phyloP scores from a whole-genome alignment of 768 basidiomycete genomes.

The Suillus americanus region DNA sequence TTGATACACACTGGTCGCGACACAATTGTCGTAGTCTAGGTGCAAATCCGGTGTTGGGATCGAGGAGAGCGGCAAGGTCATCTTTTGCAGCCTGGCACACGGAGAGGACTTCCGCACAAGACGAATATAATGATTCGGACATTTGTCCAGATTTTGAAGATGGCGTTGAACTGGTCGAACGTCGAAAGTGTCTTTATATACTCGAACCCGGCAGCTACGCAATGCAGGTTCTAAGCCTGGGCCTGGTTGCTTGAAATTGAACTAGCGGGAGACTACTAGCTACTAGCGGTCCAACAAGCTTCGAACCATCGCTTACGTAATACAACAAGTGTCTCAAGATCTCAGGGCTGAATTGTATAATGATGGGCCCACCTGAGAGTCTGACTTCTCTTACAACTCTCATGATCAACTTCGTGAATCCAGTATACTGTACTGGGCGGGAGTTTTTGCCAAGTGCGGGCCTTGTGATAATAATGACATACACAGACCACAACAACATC shows the following conservation, averaged over 20 bases:
- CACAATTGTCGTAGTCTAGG: slow-evolving; percentile 56
- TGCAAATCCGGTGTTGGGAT: slow-evolving; percentile 70
- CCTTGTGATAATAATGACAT: too few species aligned
- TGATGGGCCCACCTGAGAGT: too few species aligned
- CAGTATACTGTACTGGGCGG: too few species aligned
- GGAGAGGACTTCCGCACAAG: slow-evolving; percentile 67
- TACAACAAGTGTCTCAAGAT: too few species aligned
- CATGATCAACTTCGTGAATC: too few species aligned
- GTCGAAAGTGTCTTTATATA: neutral
- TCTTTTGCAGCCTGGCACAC: slow-evolving; percentile 53
- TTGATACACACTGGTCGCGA: slow-evolving; percentile 52
- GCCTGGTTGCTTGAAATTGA: neutral
- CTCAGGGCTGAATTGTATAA: too few species aligned
- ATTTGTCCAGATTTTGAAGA: slow-evolving; percentile 9
- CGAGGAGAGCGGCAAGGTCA: slow-evolving; percentile 60
- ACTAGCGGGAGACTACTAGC: neutral
- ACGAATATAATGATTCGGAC: slow-evolving; percentile 50
- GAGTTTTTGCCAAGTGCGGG: too few species aligned
- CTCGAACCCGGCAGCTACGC: neutral
- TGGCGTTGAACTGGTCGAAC: neutral
- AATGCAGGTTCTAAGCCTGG: neutral
- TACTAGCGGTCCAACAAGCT: too few species aligned
- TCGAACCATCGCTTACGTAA: too few species aligned
- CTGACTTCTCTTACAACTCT: too few species aligned
- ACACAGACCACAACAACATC: too few species aligned